Conservation (phyloP, 441 rosid species). For the Brassica balearica region DNA sequence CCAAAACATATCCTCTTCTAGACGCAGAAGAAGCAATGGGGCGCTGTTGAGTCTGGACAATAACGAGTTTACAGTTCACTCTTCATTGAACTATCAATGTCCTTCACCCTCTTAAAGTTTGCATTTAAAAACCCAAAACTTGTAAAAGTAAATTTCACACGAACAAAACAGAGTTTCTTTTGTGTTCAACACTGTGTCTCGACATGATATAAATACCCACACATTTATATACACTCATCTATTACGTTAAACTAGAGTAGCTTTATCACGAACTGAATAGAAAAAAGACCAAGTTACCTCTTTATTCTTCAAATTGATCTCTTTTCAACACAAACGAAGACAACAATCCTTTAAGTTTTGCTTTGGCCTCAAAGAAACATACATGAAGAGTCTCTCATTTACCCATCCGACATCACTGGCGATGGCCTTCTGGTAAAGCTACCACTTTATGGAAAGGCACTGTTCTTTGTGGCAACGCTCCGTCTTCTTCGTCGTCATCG, state of each 20-base stretch:
- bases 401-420: constrained; percentile 55
- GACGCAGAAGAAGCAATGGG: too few species aligned
- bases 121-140: neutral
- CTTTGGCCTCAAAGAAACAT: neutral
- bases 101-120: too few species aligned
- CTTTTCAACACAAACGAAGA: neutral
- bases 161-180: neutral
- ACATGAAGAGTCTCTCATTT: constrained; percentile 20
- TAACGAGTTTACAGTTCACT: too few species aligned
- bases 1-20: too few species aligned
- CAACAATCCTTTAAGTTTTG: constrained; percentile 1
- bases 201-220: constrained; percentile 2
- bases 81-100: too few species aligned
- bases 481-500: constrained; percentile 95
- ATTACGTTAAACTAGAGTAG: constrained; percentile 26
- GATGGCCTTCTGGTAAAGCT: constrained; percentile 79
- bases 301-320: neutral
- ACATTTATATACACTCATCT: constrained; percentile 26
- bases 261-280: neutral
- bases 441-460: constrained; percentile 88
- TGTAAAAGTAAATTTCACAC: constrained; percentile 3
- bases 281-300: neutral
- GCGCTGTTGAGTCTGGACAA: too few species aligned
- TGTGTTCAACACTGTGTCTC: constrained; percentile 1
- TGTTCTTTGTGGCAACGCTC: constrained; percentile 79